Percentiles rank a stretch among this genome's conserved stretches.
phyloP scores from a whole-genome alignment of 345 rosid genomes.

The Eucalyptus erythrocorys region DNA sequence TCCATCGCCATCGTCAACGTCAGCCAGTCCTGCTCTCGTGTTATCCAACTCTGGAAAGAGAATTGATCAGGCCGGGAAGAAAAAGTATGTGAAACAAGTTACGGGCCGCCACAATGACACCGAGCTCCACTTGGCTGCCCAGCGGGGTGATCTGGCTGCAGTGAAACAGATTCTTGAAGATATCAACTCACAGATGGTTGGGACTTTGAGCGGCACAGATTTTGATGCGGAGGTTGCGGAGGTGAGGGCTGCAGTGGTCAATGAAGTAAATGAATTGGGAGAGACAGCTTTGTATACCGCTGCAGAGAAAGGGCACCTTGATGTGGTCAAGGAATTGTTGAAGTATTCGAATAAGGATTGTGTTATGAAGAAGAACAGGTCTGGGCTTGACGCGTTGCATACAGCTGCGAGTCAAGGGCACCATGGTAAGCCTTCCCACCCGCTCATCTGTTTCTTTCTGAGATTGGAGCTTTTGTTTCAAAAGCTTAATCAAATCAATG shows the following conservation, averaged over 20 bases:
- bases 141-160: background rate
- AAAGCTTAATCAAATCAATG: background rate
- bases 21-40: slow-evolving; percentile 47
- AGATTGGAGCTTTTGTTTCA: background rate
- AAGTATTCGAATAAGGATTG: slow-evolving; percentile 8
- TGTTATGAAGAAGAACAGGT: slow-evolving; percentile 5
- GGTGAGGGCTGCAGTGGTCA: slow-evolving; percentile 12
- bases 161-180: background rate
- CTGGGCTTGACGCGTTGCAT: slow-evolving; percentile 6
- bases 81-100: slow-evolving; percentile 7
- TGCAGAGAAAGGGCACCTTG: slow-evolving; percentile 14
- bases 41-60: slow-evolving; percentile 1
- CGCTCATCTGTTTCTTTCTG: background rate
- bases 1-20: slow-evolving; percentile 66
- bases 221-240: slow-evolving; percentile 7
- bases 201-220: background rate
- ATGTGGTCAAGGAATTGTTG: slow-evolving; percentile 13
- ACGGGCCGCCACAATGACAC: slow-evolving; percentile 9
- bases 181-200: slow-evolving; percentile 1
- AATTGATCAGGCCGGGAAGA: slow-evolving; percentile 6
- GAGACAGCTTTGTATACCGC: slow-evolving; percentile 15
- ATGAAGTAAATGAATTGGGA: slow-evolving; percentile 19
- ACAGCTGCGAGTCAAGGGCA: slow-evolving; percentile 11
- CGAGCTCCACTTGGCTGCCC: slow-evolving; percentile 9
- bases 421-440: slow-evolving; percentile 1